Conservation (phyloP, 176 grass and related monocot species). For the Carex cristatella region DNA sequence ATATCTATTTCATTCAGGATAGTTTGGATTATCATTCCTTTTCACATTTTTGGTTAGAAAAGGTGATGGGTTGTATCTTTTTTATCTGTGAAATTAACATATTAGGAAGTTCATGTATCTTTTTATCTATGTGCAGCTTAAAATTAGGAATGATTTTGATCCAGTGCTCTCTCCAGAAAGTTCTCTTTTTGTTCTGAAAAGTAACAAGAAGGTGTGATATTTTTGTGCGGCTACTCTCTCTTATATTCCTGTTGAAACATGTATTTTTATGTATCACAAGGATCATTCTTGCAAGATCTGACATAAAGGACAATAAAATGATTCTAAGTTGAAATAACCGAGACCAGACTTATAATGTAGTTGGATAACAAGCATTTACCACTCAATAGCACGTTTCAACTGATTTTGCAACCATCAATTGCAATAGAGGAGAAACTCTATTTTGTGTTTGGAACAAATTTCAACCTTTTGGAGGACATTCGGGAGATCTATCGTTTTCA, state of each 20-base stretch:
- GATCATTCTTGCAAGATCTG: background rate
- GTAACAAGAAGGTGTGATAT: constrained; percentile 63
- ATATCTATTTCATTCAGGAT: background rate
- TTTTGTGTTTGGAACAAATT: background rate
- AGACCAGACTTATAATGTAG: background rate
- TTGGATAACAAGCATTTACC: background rate
- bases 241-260: background rate
- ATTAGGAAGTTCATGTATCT: constrained; percentile 19
- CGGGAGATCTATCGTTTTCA: background rate
- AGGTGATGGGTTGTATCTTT: background rate
- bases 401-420: constrained; percentile 17
- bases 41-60: background rate
- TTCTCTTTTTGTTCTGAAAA: constrained; percentile 95
- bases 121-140: constrained; percentile 57
- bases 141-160: constrained; percentile 99
- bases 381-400: background rate
- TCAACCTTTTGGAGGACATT: background rate
- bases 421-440: background rate
- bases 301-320: background rate
- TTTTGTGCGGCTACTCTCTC: background rate
- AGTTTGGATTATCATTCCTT: background rate
- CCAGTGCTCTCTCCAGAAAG: constrained; percentile 97
- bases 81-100: background rate
- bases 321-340: background rate
- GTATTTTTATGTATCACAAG: background rate